Base-by-base conservation (phyloP, 1,284 basidiomycete species). In the Marasmius fiardii region DNA sequence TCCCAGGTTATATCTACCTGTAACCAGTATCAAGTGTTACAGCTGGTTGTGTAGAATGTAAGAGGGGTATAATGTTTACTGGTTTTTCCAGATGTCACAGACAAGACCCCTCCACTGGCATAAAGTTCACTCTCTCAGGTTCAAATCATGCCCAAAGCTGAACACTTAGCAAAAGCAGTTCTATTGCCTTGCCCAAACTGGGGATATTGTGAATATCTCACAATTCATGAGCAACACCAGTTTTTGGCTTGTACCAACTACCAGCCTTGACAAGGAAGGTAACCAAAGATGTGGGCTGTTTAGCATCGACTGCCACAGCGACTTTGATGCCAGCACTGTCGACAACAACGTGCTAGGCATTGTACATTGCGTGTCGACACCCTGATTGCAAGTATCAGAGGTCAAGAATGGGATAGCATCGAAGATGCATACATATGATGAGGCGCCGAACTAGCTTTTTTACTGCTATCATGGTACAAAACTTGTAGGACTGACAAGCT, bases 121-220 rank as follows among this genome's bases (percentile, higher is more conserved):
- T 93, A 92, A 54, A 98, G 82, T 75, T 99, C 96, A 58, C 92
- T 86, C 74, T 98, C 94, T 63, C 96, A n/a, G n/a, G n/a, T n/a
- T n/a, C n/a, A 87, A 61, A 95, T 86, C 48, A 92, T 93, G 62
- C 90, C 92, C 70, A 99, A 80, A 52, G 94, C 89, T 51, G 95
- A 96, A 64, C 93, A 87, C 66, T 87, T 84, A 60, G 78, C 76
- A 41, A n/a, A 41, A 41, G n/a, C 23, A 21, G 52, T n/a, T 41
- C 33, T n/a, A 43, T 52, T 49, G 47, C 11, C 41, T 49, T 14
- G 54, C 12, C 4, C 37, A 24, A 11, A 33, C 26, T n/a, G 44
- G 35, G 49, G 39, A 39, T 55, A 49, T 21, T 5, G 23, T 31
- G 53, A 33, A 34, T 52, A 50, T 64, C 75, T 50, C 63, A 96